phyloP scores from a whole-genome alignment of 1,284 basidiomycete genomes.

The Lentinula novae-zelandiae region DNA sequence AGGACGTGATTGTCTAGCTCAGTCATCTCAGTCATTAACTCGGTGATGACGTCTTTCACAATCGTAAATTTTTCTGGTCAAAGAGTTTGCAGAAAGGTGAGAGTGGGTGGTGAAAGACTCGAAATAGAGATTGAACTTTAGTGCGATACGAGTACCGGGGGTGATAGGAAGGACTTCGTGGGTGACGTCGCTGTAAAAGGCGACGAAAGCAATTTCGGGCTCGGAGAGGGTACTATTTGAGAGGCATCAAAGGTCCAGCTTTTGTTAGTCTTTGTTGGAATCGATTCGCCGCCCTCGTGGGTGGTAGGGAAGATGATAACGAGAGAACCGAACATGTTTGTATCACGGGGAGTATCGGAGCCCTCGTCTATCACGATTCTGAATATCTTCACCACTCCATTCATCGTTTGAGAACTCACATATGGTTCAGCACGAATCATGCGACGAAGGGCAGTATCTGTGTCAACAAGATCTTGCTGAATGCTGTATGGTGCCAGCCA shows the following conservation, averaged over 20 bases:
- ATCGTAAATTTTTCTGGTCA: too few species aligned
- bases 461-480: neutral
- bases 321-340: slow-evolving; percentile 22
- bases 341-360: slow-evolving; percentile 27
- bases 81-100: too few species aligned
- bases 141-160: too few species aligned
- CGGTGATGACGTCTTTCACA: too few species aligned
- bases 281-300: slow-evolving; percentile 34
- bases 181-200: slow-evolving; percentile 39
- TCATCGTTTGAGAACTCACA: slow-evolving; percentile 10
- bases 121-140: too few species aligned
- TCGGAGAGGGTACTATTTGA: slow-evolving; percentile 4
- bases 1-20: too few species aligned
- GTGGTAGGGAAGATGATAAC: slow-evolving; percentile 35
- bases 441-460: neutral
- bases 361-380: neutral
- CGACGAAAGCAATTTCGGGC: slow-evolving; percentile 25
- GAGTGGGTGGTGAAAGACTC: too few species aligned
- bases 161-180: slow-evolving; percentile 31
- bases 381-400: too few species aligned
- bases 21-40: too few species aligned
- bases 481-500: neutral
- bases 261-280: slow-evolving; percentile 24
- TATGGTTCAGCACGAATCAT: neutral
- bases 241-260: slow-evolving; percentile 26